Conservation (phyloP, 352 stramenopile species). For the Globisporangium cederbergense region DNA sequence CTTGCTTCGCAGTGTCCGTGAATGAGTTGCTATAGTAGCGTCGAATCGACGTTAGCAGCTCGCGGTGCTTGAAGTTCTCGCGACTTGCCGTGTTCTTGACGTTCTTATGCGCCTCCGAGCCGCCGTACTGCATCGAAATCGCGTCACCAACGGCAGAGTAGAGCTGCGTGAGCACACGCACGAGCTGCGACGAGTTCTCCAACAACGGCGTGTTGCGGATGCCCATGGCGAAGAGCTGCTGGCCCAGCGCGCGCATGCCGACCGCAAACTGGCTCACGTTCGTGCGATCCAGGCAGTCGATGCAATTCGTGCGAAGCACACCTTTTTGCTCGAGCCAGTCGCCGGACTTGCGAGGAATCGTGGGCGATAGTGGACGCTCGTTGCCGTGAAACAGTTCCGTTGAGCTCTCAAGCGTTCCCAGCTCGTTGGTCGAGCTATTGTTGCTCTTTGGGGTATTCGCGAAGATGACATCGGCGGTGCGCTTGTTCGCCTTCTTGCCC, state of each 20-base stretch:
- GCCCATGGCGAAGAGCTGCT: conserved; percentile 97
- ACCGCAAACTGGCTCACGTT: conserved; percentile 88
- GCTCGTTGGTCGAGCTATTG: not conserved
- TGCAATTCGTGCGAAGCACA: conserved; percentile 99
- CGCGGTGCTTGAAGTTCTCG: conserved; percentile 92
- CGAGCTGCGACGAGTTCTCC: conserved; percentile 90
- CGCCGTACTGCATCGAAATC: conserved; percentile 99
- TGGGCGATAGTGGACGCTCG: conserved; percentile 42
- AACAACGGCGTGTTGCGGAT: conserved; percentile 88
- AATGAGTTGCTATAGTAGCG: conserved; percentile 99
- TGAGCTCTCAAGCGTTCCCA: not conserved
- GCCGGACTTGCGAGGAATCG: conserved; percentile 76
- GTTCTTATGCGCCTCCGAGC: conserved; percentile 99
- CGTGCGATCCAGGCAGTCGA: conserved; percentile 91
- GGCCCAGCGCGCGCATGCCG: conserved; percentile 88
- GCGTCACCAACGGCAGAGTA: conserved; percentile 98
- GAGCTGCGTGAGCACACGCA: conserved; percentile 96
- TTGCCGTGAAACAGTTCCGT: conserved; percentile 2
- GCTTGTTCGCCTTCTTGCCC: conserved; percentile 52
- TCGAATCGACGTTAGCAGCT: conserved; percentile 97
- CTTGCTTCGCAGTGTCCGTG: conserved; percentile 97
- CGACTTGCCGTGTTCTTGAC: conserved; percentile 87
- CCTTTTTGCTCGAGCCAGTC: conserved; percentile 95
- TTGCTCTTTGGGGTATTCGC: conserved; percentile 13
- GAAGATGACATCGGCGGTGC: conserved; percentile 46